Evolutionary conservation across 495 filamentous ascomycete genomes (phyloP).

Genomic region (Aspergillus coremiiformis): DNA sequence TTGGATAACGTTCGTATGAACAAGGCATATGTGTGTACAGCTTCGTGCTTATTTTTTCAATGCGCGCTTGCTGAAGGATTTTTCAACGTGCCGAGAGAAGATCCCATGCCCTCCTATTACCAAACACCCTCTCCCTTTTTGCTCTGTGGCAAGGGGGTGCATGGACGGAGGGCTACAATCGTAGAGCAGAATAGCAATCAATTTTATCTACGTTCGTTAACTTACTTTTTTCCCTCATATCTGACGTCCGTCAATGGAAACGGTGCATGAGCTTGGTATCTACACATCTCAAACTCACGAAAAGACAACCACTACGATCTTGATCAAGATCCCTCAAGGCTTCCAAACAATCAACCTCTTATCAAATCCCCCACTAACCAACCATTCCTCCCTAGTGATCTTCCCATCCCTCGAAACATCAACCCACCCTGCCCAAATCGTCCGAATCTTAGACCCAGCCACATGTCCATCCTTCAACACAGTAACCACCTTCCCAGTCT

Average conservation of each 20-base stretch:
- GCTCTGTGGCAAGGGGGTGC: conserved; percentile 62
- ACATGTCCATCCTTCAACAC: conserved; percentile 50
- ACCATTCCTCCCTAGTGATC: conserved; percentile 40
- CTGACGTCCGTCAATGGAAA: not conserved
- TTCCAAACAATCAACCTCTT: conserved; percentile 56
- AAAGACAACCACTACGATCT: not conserved
- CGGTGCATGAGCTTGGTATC: not conserved
- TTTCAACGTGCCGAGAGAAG: conserved; percentile 84
- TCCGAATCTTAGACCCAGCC: conserved; percentile 54
- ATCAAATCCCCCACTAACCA: conserved; percentile 67
- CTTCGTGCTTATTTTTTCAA: conserved; percentile 57
- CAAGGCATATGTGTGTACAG: conserved; percentile 99
- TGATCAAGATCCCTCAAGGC: conserved; percentile 8
- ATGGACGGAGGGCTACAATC: conserved; percentile 80
- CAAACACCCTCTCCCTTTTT: conserved; percentile 69
- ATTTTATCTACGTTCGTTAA: not conserved
- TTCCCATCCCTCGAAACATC: conserved; percentile 22
- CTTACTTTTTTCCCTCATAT: not conserved
- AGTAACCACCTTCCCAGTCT: conserved; percentile 49
- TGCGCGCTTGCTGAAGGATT: conserved; percentile 94
- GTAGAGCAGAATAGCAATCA: conserved; percentile 4
- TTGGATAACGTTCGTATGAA: conserved; percentile 5
- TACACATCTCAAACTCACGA: not conserved
- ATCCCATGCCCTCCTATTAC: conserved; percentile 68
- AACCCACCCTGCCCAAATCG: conserved; percentile 56